Base-by-base conservation (phyloP, 768 basidiomycete species). In the Lyophyllum atratum region DNA sequence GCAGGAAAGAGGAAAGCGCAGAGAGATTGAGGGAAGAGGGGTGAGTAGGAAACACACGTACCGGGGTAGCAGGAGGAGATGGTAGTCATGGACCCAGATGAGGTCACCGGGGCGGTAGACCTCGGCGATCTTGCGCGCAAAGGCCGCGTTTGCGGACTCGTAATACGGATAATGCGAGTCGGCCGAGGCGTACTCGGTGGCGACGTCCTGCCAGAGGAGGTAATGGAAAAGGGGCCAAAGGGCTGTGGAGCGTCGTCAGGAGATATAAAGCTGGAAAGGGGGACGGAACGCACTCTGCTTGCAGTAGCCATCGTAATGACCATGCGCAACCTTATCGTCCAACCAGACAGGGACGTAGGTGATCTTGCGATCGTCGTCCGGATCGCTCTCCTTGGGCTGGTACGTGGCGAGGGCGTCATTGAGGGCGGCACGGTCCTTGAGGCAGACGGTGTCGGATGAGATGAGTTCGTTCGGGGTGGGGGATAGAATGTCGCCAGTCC, bases 201-300 rank as follows among this genome's bases (percentile, higher is more conserved):
- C 90, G 57, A 95, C 93, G 69, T 98, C 97, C 71, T 96, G 95
- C 91, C 95, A 97, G 54, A 98, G 87, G 55, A 98, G 85, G 70
- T 98, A 98, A 75, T 98, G 97, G 84, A 98, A 97, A 40, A 98
- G 77, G 1, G 96, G 96, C 95, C 96, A 99, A 43, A 99, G 85
- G 37, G 88, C 94, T 96, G 65, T 0, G 22, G 49, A 17, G 19
- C 37, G 39, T 15, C 34, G 21, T 47, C 3, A 9, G 3, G 12
- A 19, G 4, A 26, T 14, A 67, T 25, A 52, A 40, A 37, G 34
- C 11, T 9, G 12, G 52, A 37, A 50, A 59, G 17, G 11, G 57
- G 40, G 40, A 84, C 87, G 72, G 66, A 93, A 85, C 90, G 72
- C 65, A 95, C 94, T 96, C 67, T 90, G 88, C 72, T 99, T 99